These are phyloP conservation scores for Microdochium trichocladiopsis DNA, from an alignment of 2,329 filamentous ascomycete genomes.

Conservation along the genomic window DNA sequence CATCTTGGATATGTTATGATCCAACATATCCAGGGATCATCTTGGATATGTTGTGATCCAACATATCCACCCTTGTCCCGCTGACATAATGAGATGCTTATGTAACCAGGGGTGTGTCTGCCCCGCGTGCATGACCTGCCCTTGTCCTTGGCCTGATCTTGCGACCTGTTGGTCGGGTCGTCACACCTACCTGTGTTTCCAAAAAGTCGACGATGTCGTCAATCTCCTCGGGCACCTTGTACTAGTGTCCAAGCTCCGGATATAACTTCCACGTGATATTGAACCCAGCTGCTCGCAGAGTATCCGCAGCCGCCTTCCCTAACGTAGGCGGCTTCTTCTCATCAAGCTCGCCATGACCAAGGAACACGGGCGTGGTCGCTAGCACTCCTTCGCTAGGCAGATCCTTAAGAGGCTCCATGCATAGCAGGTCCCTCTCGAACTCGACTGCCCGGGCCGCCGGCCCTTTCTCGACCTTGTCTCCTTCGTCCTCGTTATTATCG, in stretches of 20 bases:
- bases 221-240: slow-evolving; percentile 38
- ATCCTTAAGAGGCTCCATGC: slow-evolving; percentile 9
- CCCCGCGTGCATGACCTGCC: too few relatives aligned
- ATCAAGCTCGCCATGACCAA: slow-evolving; percentile 34
- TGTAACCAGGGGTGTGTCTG: too few relatives aligned
- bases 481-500: too few relatives aligned
- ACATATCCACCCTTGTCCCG: too few relatives aligned
- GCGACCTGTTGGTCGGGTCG: too few relatives aligned
- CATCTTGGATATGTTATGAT: too few relatives aligned
- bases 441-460: slow-evolving; percentile 15
- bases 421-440: slow-evolving; percentile 24
- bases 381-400: background rate
- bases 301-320: slow-evolving; percentile 21
- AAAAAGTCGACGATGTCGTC: slow-evolving; percentile 35
- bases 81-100: too few relatives aligned
- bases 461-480: slow-evolving; percentile 5
- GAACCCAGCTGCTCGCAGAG: slow-evolving; percentile 21
- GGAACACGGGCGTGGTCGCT: slow-evolving; percentile 26
- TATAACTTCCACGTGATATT: slow-evolving; percentile 31
- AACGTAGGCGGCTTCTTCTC: slow-evolving; percentile 24
- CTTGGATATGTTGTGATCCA: too few relatives aligned
- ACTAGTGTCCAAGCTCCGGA: slow-evolving; percentile 34
- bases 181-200: too few relatives aligned
- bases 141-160: too few relatives aligned
- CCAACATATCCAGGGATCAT: too few relatives aligned